A percentile compares a stretch with the other conserved stretches of the same genome.
Conservation (phyloP, 805 yeast species). For the Spathaspora hagerdaliae region DNA sequence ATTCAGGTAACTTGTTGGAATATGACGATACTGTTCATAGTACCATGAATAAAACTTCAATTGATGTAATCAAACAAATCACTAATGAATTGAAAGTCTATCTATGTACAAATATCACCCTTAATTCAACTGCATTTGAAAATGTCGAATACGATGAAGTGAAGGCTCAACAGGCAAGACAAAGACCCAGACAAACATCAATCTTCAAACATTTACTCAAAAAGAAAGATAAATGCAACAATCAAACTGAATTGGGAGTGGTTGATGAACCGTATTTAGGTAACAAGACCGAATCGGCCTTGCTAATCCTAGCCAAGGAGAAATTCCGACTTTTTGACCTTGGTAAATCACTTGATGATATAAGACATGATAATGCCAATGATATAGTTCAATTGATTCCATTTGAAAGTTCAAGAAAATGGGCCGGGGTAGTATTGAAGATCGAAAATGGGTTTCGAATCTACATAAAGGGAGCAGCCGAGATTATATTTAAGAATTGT, state of each 20-base stretch:
- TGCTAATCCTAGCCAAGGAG: conserved; percentile 63
- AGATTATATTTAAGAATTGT: conserved; percentile 67
- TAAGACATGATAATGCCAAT: conserved; percentile 17
- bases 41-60: conserved; percentile 18
- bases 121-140: conserved; percentile 91
- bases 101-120: conserved; percentile 52
- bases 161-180: conserved; percentile 19
- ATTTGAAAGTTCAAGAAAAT: conserved; percentile 87
- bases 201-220: conserved; percentile 24
- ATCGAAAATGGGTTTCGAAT: conserved; percentile 51
- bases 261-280: conserved; percentile 70
- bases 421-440: conserved; percentile 78
- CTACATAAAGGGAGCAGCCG: conserved; percentile 92
- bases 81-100: conserved; percentile 17
- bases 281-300: conserved; percentile 91
- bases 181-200: conserved; percentile 26
- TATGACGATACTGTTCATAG: conserved; percentile 46
- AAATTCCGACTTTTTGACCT: conserved; percentile 45
- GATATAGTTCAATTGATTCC: conserved; percentile 72
- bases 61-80: conserved; percentile 17
- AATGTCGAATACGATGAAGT: conserved; percentile 43
- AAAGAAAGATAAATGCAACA: conserved; percentile 1
- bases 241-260: conserved; percentile 12
- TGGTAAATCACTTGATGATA: conserved; percentile 39
- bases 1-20: conserved; percentile 17